Evolutionary conservation across 2,329 filamentous ascomycete species (phyloP), one percentile per base, ranked within the genome.

Genomic region (Neoarthrinium moseri): DNA sequence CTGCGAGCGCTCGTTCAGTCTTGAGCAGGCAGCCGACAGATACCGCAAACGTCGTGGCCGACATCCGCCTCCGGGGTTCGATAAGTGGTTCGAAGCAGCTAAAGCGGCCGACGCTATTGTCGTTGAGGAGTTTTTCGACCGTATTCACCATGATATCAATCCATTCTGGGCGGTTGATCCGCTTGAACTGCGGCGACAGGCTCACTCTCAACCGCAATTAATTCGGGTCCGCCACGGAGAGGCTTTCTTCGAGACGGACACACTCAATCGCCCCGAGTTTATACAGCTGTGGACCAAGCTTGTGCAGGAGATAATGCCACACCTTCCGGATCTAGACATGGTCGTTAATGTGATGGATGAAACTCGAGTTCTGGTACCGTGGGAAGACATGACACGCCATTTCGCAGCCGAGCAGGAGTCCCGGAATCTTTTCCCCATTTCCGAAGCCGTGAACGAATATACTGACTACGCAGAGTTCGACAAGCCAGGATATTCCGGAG

Each of bases 281-380:
- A 57, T 75, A 30, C 56, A 72, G 54, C 61, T 70, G 17, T 78
- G 74, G 74, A 69, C 70, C 4, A 59, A 66, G 6, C 67, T 81
- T 8, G 72, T 83, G 26, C 8, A 29, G 26, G 8, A 29, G n/a
- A 29, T 29, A n/a, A 8, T n/a, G 26, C 26, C 26, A 29, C 26
- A 74, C 42, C 59, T 86, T 21, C 83, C 82, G 5, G 82, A 86
- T 50, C 77, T 86, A 58, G 82, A 86, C 58, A 83, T 86, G 69
- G 76, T 81, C 10, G 79, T 86, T 65, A 86, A 86, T 56, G 71
- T 74, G 42, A 72, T 83, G 64, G 82, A 86, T 58, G 81, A 86
- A 58, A 75, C 82, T 23, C 72, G 83, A n/a, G 61, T 87, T 12
- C 64, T 85, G 23, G 78, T 83, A 4, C 73, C 78, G 10, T 81